These are phyloP conservation scores for Agaricus sinodeliciosus DNA, from an alignment of 768 basidiomycete genomes.

Conservation along the genomic window DNA sequence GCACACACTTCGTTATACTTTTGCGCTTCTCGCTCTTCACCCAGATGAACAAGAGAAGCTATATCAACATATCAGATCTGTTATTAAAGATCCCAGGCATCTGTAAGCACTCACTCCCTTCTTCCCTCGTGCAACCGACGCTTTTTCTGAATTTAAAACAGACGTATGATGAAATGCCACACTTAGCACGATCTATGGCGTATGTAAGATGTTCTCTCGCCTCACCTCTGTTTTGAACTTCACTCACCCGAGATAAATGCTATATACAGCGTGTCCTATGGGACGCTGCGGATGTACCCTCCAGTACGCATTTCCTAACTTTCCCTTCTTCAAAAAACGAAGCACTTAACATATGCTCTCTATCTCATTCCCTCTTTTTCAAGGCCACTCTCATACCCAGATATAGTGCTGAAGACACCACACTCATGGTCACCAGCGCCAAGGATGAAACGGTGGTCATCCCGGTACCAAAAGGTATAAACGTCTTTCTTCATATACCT, in stretches of 20 bases:
- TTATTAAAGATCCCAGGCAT: slow-evolving; percentile 18
- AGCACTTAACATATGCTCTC: not conserved
- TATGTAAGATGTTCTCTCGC: slow-evolving; percentile 10
- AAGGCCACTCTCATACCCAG: slow-evolving; percentile 11
- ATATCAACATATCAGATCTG: slow-evolving; percentile 26
- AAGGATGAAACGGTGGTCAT: slow-evolving; percentile 8
- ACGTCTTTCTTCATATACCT: slow-evolving; percentile 22
- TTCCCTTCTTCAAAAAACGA: not conserved
- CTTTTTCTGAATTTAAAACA: slow-evolving; percentile 3
- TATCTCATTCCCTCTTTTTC: not conserved
- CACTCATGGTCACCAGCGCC: slow-evolving; percentile 2
- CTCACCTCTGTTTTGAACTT: not conserved
- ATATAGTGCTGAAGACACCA: slow-evolving; percentile 12
- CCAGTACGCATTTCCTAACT: slow-evolving; percentile 19
- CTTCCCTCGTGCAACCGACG: not conserved
- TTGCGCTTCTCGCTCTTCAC: slow-evolving; percentile 37
- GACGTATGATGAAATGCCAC: slow-evolving; percentile 26
- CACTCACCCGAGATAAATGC: not conserved
- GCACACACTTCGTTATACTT: slow-evolving; percentile 32
- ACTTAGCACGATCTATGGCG: slow-evolving; percentile 26
- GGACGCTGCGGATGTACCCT: slow-evolving; percentile 36
- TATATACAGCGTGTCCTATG: slow-evolving; percentile 29
- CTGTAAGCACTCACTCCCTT: not conserved
- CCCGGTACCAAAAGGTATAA: slow-evolving; percentile 12
- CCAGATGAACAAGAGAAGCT: slow-evolving; percentile 40